Percentiles rank a stretch among this genome's conserved stretches.
These are phyloP conservation scores for Suillus luteus DNA, from an alignment of 768 basidiomycete species.

Conservation along the genomic window DNA sequence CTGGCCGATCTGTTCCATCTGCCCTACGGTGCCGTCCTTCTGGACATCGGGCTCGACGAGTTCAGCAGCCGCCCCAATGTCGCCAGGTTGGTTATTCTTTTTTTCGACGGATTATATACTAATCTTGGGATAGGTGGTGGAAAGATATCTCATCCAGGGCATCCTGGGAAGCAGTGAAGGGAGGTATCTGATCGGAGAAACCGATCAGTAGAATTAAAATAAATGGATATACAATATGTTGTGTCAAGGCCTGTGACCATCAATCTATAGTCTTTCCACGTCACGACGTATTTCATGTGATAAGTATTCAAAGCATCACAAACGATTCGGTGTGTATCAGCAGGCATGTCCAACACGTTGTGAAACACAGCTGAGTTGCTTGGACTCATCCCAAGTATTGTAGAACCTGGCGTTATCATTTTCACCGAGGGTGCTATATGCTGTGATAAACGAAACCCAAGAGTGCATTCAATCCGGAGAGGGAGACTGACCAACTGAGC, in stretches of 20 bases:
- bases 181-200: constrained; percentile 21
- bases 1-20: constrained; percentile 27
- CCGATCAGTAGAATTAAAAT: not conserved
- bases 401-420: not conserved
- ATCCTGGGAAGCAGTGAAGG: constrained; percentile 48
- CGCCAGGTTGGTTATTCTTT: constrained; percentile 16
- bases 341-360: not conserved
- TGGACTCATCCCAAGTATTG: not conserved
- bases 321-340: not conserved
- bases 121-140: constrained; percentile 44
- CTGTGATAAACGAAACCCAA: not conserved
- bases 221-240: not conserved
- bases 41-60: constrained; percentile 17
- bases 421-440: not conserved
- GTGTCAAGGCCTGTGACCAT: not conserved
- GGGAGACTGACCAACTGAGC: not conserved
- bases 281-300: not conserved
- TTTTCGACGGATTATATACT: too few relatives aligned
- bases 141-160: constrained; percentile 44
- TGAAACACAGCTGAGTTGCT: not conserved
- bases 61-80: constrained; percentile 23
- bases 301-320: not conserved
- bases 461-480: not conserved
- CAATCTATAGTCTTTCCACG: not conserved
- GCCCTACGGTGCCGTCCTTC: constrained; percentile 19